Evolutionary conservation across 805 yeast species (phyloP), one percentile per base, ranked within the genome.

Genomic region (Metschnikowia reukaufii): DNA sequence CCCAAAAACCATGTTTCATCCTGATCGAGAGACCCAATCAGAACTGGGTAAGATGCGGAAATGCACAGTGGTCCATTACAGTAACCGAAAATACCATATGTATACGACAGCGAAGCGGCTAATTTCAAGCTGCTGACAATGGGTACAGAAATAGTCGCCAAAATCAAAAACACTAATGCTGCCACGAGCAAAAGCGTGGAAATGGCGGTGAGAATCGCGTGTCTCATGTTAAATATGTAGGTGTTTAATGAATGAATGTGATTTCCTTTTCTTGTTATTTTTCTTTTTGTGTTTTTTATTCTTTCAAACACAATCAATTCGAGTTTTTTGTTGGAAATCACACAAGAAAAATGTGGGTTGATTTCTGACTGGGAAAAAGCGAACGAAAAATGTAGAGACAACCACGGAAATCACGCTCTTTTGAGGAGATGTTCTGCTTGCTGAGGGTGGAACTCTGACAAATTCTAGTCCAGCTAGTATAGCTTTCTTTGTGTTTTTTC

Each of bases 61-160:
- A 74, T 61, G 57, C 87, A 82, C 8, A 58, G 50, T 4, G 53
- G 48, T 6, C 51, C 49, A 4, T 58, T 35, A 59, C 94, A 86
- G 60, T 76, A 80, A 2, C 94, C 94, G 59, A 86, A 77, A 1
- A 80, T 77, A 27, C 94, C 94, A 61, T 76, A 86, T 2, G 70
- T 66, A 52, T 68, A 66, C 35, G 64, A 61, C 17, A 66, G 66
- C 29, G 81, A 73, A 29, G 72, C 60, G 6, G 83, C 83, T 12
- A 86, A 54, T 3, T 70, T 68, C 38, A 86, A 72, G 6, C 72
- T 57, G 2, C 64, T 51, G 7, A 77, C 69, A 1, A 81, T 81
- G 0, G 95, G 92, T 9, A 80, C 74, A 0, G 88, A 75, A 20
- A 86, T 70, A 16, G 82, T 73, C 2, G 84, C 80, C 25, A 86